phyloP scores from a whole-genome alignment of 2,329 filamentous ascomycete genomes.

The Fusarium proliferatum region DNA sequence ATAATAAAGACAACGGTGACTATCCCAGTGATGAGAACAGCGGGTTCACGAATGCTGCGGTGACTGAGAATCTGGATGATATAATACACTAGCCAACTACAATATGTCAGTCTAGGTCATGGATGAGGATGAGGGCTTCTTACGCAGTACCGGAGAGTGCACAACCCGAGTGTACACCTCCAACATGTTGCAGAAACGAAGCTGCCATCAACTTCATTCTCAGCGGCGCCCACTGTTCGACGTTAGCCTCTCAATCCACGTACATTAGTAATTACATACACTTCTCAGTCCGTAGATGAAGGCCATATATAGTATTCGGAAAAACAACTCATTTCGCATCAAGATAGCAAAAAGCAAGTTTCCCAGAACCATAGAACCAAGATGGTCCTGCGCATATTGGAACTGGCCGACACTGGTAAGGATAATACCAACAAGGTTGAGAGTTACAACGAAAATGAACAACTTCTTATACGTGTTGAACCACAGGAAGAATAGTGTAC shows the following conservation, averaged over 20 bases:
- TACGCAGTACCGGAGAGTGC: not conserved
- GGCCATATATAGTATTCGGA: not conserved
- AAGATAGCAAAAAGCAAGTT: slow-evolving; percentile 1
- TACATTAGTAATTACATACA: accelerated
- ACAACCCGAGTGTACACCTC: not conserved
- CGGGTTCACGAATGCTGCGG: not conserved
- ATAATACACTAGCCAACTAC: not conserved
- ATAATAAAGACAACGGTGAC: not conserved
- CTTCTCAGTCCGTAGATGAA: not conserved
- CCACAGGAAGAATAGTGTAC: accelerated
- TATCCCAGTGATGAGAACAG: not conserved
- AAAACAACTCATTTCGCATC: not conserved
- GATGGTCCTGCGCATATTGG: not conserved
- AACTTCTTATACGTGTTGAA: not conserved
- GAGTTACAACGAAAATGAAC: not conserved
- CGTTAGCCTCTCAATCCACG: not conserved
- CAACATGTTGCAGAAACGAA: not conserved
- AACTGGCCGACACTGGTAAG: not conserved
- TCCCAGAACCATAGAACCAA: not conserved
- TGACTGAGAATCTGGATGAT: not conserved
- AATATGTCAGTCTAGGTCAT: accelerated
- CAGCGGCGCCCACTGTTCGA: not conserved
- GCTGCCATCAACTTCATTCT: not conserved
- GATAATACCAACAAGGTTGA: not conserved
- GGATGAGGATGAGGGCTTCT: accelerated